A percentile compares a stretch with the other conserved stretches of the same genome.
Conservation (phyloP, 768 basidiomycete species). For the Boletus speciosus region DNA sequence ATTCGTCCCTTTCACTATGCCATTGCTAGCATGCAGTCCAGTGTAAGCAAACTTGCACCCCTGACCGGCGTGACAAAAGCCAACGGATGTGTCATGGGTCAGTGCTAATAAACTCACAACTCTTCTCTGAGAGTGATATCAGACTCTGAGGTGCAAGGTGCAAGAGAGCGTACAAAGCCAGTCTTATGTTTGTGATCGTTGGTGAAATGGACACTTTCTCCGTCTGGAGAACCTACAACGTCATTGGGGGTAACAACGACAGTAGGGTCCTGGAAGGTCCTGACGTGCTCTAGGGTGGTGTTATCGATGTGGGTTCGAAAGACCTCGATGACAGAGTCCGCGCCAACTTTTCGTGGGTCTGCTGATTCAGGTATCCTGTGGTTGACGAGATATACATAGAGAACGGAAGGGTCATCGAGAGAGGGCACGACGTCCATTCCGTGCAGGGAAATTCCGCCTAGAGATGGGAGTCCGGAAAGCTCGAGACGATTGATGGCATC, state of each 20-base stretch:
- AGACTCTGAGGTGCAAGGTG: not conserved
- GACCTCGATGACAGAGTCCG: conserved; percentile 69
- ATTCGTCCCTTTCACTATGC: conserved; percentile 47
- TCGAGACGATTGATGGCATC: conserved; percentile 44
- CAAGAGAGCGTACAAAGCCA: conserved; percentile 43
- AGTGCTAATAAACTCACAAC: conserved; percentile 30
- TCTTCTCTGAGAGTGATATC: conserved; percentile 16
- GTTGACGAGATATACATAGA: conserved; percentile 71
- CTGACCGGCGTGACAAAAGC: conserved; percentile 56
- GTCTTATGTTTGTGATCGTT: conserved; percentile 61
- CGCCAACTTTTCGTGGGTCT: conserved; percentile 46
- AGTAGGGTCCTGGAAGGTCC: conserved; percentile 50
- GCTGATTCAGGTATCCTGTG: conserved; percentile 52
- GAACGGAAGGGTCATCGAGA: conserved; percentile 39
- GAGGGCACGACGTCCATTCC: conserved; percentile 70
- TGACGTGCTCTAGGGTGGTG: conserved; percentile 46
- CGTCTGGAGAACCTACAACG: conserved; percentile 61
- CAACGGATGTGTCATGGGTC: conserved; percentile 46
- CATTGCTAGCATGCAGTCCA: conserved; percentile 55
- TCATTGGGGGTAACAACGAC: conserved; percentile 68
- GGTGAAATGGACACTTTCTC: conserved; percentile 63
- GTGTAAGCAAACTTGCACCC: conserved; percentile 60
- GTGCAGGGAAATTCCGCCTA: conserved; percentile 50
- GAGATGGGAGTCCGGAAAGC: conserved; percentile 36
- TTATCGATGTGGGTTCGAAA: conserved; percentile 53